Conservation (phyloP, 73 alveolate genomes). For the Vitrella brassicaformis region DNA sequence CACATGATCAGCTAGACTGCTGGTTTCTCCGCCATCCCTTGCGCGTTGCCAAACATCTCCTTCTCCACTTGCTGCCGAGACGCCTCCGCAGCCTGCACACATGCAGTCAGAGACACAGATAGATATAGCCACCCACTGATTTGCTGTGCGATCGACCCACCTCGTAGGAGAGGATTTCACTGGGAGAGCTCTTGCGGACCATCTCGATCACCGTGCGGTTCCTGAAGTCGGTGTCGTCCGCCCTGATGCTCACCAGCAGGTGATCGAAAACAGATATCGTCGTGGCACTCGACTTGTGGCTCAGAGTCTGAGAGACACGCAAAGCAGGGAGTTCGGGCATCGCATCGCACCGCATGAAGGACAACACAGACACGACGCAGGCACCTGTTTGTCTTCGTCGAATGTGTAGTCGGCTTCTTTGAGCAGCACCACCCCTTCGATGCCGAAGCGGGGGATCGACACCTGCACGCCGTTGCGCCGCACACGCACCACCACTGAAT, state of each 20-base stretch:
- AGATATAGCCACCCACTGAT: neutral
- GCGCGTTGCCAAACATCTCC: neutral
- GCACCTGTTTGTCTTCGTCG: neutral
- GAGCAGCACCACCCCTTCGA: conserved; percentile 6
- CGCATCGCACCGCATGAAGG: neutral
- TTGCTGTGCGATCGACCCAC: neutral
- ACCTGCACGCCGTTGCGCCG: conserved; percentile 1
- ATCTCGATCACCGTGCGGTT: neutral
- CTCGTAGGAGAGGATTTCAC: neutral
- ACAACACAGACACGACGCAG: neutral
- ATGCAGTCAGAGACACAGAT: neutral
- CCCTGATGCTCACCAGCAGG: neutral
- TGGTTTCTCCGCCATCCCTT: no score
- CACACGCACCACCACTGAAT: neutral
- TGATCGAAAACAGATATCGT: neutral
- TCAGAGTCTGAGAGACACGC: neutral
- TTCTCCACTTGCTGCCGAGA: neutral
- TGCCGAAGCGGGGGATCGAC: conserved; percentile 32
- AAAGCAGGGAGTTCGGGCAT: neutral
- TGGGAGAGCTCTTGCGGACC: neutral
- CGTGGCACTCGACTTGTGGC: neutral
- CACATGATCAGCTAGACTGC: no score
- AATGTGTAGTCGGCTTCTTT: neutral
- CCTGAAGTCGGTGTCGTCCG: neutral
- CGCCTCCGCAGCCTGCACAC: neutral